These are phyloP conservation scores for Byssochlamys sp. DNA, from an alignment of 2,329 filamentous ascomycete species.

Conservation along the genomic window DNA sequence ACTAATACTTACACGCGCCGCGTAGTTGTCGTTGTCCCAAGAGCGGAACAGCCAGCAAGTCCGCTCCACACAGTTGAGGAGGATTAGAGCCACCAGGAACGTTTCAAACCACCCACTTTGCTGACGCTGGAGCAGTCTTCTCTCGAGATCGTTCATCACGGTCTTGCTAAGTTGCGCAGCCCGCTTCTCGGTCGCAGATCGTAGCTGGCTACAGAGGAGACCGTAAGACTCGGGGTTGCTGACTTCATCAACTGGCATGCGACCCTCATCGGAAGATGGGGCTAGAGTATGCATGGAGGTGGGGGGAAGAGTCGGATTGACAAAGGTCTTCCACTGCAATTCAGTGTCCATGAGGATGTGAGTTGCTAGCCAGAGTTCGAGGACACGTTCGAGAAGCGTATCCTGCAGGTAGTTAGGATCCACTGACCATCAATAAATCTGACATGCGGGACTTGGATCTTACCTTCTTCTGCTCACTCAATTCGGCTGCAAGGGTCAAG, in stretches of 20 bases:
- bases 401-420: conserved; percentile 22
- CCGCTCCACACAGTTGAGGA: conserved; percentile 51
- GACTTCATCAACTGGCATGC: conserved; percentile 30
- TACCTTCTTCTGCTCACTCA: conserved; percentile 32
- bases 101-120: conserved; percentile 50
- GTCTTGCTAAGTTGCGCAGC: conserved; percentile 43
- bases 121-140: conserved; percentile 49
- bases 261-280: conserved; percentile 30
- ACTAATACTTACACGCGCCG: conserved; percentile 22
- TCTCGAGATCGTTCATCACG: conserved; percentile 52
- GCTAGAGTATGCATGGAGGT: conserved; percentile 28
- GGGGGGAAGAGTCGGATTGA: conserved; percentile 34
- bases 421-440: conserved; percentile 1
- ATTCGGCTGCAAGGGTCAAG: conserved; percentile 30
- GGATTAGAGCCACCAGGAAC: conserved; percentile 49
- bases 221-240: conserved; percentile 37
- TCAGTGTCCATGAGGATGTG: conserved; percentile 44
- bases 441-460: conserved; percentile 3
- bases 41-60: conserved; percentile 50
- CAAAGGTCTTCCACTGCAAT: conserved; percentile 41
- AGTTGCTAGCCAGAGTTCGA: conserved; percentile 50
- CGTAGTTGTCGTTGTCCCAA: conserved; percentile 38
- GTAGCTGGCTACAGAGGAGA: conserved; percentile 46
- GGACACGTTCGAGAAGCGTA: conserved; percentile 39
- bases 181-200: conserved; percentile 47